These are phyloP conservation scores for Bjerkandera adusta DNA, from an alignment of 1,284 basidiomycete species.

Conservation along the genomic window DNA sequence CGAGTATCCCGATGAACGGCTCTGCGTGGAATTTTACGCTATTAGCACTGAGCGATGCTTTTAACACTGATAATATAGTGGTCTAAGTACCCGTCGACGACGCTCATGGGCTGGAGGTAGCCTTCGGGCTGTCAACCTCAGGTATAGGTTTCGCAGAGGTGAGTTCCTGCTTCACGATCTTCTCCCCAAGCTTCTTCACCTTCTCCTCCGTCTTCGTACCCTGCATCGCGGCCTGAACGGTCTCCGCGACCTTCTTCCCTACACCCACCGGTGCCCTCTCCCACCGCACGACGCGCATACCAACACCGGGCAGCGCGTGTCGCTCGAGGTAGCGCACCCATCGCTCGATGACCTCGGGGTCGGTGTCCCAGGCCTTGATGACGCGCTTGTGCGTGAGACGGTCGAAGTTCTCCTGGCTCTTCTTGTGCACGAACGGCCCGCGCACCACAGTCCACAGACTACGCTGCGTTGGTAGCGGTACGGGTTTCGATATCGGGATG, in stretches of 20 bases:
- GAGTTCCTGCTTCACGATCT: constrained; percentile 47
- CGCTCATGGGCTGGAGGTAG: no score
- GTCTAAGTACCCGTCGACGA: no score
- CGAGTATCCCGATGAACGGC: no score
- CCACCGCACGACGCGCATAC: constrained; percentile 81
- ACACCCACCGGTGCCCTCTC: constrained; percentile 69
- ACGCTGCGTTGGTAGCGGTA: constrained; percentile 74
- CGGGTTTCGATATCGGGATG: constrained; percentile 76
- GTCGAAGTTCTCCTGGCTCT: constrained; percentile 95
- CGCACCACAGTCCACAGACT: constrained; percentile 86
- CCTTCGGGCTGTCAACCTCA: no score
- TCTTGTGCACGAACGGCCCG: constrained; percentile 92
- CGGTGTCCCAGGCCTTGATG: constrained; percentile 91
- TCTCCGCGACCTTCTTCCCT: constrained; percentile 46
- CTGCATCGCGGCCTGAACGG: constrained; percentile 27
- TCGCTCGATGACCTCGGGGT: constrained; percentile 75
- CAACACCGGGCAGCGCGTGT: constrained; percentile 84
- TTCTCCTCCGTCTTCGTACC: constrained; percentile 19
- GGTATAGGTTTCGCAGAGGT: no score
- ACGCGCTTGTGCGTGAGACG: constrained; percentile 79
- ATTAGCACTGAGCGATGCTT: no score
- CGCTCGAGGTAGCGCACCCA: constrained; percentile 82
- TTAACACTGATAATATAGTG: no score
- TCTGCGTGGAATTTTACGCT: no score
- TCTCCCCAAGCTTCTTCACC: constrained; percentile 38